Conservation (phyloP, 331 rosid genomes). For the Spiraea crenata region DNA sequence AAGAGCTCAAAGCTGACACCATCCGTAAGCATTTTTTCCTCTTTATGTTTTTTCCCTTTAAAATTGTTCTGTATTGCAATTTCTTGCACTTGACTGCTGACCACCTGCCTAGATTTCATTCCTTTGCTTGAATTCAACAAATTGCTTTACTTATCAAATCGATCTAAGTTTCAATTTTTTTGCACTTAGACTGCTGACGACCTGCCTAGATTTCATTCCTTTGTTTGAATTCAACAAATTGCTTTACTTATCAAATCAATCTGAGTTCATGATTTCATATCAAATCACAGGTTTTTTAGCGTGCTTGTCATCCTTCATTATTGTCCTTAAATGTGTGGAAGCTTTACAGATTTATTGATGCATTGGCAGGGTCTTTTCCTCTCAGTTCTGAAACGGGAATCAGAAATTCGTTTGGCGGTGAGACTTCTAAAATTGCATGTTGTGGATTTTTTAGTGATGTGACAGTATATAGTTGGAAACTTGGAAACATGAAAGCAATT, state of each 20-base stretch:
- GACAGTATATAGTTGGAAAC: background rate
- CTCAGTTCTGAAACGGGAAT: slow-evolving; percentile 72
- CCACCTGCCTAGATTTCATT: slow-evolving; percentile 5
- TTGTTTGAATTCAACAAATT: too few relatives aligned
- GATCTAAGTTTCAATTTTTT: background rate
- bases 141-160: background rate
- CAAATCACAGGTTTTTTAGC: background rate
- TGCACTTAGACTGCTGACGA: too few relatives aligned
- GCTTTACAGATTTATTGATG: slow-evolving; percentile 19
- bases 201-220: too few relatives aligned
- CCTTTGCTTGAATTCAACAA: background rate
- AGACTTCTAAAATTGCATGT: slow-evolving; percentile 31
- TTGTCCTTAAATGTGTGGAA: background rate
- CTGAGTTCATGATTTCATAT: background rate
- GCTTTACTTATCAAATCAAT: background rate
- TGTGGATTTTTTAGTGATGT: background rate
- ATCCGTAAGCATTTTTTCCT: slow-evolving; percentile 51
- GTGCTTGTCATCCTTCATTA: slow-evolving; percentile 13
- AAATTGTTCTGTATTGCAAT: slow-evolving; percentile 5
- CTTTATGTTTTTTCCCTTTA: slow-evolving; percentile 6
- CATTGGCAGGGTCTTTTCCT: slow-evolving; percentile 78
- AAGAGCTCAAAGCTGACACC: slow-evolving; percentile 74
- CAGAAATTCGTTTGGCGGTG: slow-evolving; percentile 81
- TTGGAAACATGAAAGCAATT: background rate
- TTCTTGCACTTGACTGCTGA: background rate